Conservation (phyloP, 192 early-diverging fungal genomes). For the Coemansia pectinata region DNA sequence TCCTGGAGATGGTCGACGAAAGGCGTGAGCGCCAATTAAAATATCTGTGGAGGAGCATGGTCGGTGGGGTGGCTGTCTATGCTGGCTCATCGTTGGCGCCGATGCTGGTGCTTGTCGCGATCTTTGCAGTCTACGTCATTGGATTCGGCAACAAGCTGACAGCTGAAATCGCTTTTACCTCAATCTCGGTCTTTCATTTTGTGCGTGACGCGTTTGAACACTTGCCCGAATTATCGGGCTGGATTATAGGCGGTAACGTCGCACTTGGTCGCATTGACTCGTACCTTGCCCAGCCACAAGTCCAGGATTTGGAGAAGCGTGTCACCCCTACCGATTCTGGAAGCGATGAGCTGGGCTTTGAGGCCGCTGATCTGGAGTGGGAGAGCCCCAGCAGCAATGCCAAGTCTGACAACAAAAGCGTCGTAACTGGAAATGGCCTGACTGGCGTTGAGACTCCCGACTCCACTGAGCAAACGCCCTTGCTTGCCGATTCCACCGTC, state of each 20-base stretch:
- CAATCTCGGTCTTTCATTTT: conserved; percentile 65
- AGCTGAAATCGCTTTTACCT: conserved; percentile 69
- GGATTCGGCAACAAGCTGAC: conserved; percentile 58
- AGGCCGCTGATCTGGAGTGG: conserved; percentile 35
- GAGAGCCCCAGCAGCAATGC: not conserved
- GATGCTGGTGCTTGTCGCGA: conserved; percentile 61
- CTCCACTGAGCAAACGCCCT: not conserved
- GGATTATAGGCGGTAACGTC: conserved; percentile 64
- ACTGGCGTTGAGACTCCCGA: not conserved
- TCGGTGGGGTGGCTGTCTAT: conserved; percentile 55
- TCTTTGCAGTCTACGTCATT: conserved; percentile 64
- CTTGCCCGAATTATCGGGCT: conserved; percentile 60
- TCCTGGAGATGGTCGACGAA: conserved; percentile 64
- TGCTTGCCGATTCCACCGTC: conserved; percentile 5
- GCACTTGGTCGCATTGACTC: conserved; percentile 67
- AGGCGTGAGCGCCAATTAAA: conserved; percentile 66
- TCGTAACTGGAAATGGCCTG: not conserved
- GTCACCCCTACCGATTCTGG: conserved; percentile 1
- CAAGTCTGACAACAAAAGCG: conserved; percentile 4
- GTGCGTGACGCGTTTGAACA: conserved; percentile 49
- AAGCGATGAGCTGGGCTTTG: conserved; percentile 23
- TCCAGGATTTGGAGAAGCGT: conserved; percentile 54
- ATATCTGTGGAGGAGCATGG: conserved; percentile 52
- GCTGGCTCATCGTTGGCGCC: conserved; percentile 61
- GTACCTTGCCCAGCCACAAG: conserved; percentile 74